Conservation (phyloP, 257 asterid genomes). For the Marsdenia floribunda region DNA sequence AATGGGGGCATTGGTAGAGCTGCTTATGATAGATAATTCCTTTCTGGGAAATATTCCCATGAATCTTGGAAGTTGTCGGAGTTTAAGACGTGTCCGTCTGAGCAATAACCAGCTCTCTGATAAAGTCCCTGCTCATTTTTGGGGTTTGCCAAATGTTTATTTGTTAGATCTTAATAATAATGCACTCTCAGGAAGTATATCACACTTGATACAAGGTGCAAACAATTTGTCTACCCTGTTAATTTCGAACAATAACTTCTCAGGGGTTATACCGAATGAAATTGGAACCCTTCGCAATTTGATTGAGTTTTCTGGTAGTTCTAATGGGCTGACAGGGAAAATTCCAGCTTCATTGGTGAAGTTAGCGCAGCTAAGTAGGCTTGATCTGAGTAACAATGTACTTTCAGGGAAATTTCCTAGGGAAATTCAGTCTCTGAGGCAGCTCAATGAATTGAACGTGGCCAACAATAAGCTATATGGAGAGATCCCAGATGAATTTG, state of each 20-base stretch:
- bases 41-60: conserved; percentile 62
- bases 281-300: conserved; percentile 44
- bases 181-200: conserved; percentile 55
- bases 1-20: conserved; percentile 39
- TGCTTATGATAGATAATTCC: conserved; percentile 39
- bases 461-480: conserved; percentile 57
- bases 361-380: conserved; percentile 41
- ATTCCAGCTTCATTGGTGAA: conserved; percentile 49
- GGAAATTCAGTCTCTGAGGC: conserved; percentile 39
- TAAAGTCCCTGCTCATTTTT: conserved; percentile 50
- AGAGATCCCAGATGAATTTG: conserved; percentile 56
- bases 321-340: conserved; percentile 49
- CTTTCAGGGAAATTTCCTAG: conserved; percentile 56
- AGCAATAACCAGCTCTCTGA: conserved; percentile 44
- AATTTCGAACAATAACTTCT: conserved; percentile 50
- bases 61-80: conserved; percentile 50
- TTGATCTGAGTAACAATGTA: conserved; percentile 55
- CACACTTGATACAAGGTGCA: conserved; percentile 49
- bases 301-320: conserved; percentile 38
- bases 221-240: conserved; percentile 42
- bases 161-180: conserved; percentile 56
- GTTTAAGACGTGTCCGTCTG: conserved; percentile 51
- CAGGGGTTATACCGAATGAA: conserved; percentile 58
- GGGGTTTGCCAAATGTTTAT: conserved; percentile 70
- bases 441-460: conserved; percentile 61